Percentiles rank a stretch among this genome's conserved stretches.
These are phyloP conservation scores for Breviolum minutum DNA, from an alignment of 73 alveolate genomes.

Conservation along the genomic window DNA sequence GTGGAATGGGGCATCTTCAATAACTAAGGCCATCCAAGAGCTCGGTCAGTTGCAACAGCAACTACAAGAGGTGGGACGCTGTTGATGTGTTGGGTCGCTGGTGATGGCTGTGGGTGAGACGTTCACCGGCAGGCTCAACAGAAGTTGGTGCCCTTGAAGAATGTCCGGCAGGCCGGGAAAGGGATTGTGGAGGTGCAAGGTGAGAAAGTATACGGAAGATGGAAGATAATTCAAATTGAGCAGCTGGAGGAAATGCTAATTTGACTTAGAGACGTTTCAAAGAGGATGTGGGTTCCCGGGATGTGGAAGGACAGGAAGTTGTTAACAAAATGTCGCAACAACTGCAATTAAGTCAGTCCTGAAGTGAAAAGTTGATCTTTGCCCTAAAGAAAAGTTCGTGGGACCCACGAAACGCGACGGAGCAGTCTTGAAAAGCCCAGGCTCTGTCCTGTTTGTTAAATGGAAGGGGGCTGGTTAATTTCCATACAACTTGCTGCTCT, in stretches of 20 bases:
- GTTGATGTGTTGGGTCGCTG: not conserved
- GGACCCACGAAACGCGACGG: no score
- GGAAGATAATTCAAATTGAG: no score
- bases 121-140: constrained; percentile 20
- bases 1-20: not conserved
- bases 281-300: not conserved
- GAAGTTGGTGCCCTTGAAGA: constrained; percentile 90
- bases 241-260: no score
- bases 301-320: not conserved
- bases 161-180: constrained; percentile 52
- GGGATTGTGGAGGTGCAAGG: not conserved
- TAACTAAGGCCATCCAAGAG: constrained; percentile 46
- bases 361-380: no score
- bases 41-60: constrained; percentile 56
- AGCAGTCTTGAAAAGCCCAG: no score
- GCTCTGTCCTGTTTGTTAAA: no score
- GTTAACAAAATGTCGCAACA: not conserved
- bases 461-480: no score
- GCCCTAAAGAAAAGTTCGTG: no score
- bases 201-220: no score
- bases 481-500: no score
- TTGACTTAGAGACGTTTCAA: no score
- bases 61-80: constrained; percentile 41
- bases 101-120: not conserved
- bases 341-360: no score